A percentile compares a stretch with the other conserved stretches of the same genome.
phyloP scores from a whole-genome alignment of 805 yeast species.

The Wickerhamomyces queroliae region DNA sequence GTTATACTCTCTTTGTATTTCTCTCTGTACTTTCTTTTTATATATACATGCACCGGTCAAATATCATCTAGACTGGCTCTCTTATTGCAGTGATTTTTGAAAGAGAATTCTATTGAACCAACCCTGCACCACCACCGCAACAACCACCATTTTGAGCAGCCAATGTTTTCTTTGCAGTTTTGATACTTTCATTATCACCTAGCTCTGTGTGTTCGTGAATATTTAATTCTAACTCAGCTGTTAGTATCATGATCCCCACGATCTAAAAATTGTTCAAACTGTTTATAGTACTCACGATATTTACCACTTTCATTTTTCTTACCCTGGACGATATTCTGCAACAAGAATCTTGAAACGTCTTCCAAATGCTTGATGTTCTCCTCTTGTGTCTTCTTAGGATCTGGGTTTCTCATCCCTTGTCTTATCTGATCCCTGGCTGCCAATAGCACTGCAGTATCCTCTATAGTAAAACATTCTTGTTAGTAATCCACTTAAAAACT shows the following conservation, averaged over 20 bases:
- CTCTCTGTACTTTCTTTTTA: too few species aligned
- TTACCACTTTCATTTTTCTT: constrained; percentile 36
- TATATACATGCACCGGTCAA: too few species aligned
- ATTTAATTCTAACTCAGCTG: constrained; percentile 36
- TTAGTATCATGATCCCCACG: too few species aligned
- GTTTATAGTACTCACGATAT: constrained; percentile 26
- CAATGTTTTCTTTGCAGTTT: constrained; percentile 40
- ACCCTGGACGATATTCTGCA: constrained; percentile 86
- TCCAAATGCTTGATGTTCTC: constrained; percentile 52
- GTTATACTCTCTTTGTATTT: too few species aligned
- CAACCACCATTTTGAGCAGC: constrained; percentile 52
- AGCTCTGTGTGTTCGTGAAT: constrained; percentile 80
- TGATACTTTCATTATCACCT: constrained; percentile 83
- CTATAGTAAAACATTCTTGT: constrained; percentile 9
- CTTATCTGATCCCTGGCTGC: constrained; percentile 61
- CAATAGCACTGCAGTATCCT: constrained; percentile 34
- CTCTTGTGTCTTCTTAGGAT: constrained; percentile 39
- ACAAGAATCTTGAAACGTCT: constrained; percentile 66
- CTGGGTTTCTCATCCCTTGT: constrained; percentile 45
- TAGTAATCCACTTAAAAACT: constrained; percentile 9
- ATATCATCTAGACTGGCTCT: background rate
- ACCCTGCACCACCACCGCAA: constrained; percentile 41
- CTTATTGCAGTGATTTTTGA: background rate
- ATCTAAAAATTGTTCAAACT: too few species aligned
- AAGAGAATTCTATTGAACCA: constrained; percentile 3